Percentiles rank a stretch among this genome's conserved stretches.
Conservation (phyloP, 2,329 filamentous ascomycete genomes). For the Samsoniella hepiali region DNA sequence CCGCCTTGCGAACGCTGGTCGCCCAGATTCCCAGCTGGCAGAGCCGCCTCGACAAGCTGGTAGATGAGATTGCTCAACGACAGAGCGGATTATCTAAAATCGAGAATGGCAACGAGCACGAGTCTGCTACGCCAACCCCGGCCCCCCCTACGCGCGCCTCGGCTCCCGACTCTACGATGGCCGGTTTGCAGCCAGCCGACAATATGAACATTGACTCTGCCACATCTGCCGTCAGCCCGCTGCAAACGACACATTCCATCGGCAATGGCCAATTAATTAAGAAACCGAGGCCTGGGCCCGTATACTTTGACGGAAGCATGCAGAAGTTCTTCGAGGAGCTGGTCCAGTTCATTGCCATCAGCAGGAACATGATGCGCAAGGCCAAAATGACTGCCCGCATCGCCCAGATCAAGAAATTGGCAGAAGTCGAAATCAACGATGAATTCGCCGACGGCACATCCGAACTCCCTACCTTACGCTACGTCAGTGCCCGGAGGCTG, state of each 20-base stretch:
- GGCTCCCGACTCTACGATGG: neutral
- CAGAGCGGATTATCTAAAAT: conserved; percentile 58
- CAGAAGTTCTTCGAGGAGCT: conserved; percentile 79
- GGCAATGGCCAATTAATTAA: neutral
- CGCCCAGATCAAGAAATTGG: conserved; percentile 59
- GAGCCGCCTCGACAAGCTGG: conserved; percentile 56
- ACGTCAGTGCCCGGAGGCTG: conserved; percentile 37
- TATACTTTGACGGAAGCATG: conserved; percentile 89
- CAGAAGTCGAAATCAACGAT: conserved; percentile 56
- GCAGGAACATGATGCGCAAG: conserved; percentile 80
- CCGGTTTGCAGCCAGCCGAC: neutral
- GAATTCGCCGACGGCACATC: conserved; percentile 40
- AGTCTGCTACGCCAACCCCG: conserved; percentile 19
- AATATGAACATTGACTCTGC: conserved; percentile 12
- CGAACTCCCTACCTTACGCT: conserved; percentile 30
- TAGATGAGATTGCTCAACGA: conserved; percentile 57
- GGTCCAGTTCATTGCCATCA: conserved; percentile 76
- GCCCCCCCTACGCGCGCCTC: neutral
- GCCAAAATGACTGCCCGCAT: conserved; percentile 80
- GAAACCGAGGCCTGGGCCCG: conserved; percentile 54
- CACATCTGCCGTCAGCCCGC: neutral
- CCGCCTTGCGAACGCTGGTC: conserved; percentile 53
- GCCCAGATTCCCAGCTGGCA: conserved; percentile 60
- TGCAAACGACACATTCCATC: neutral
- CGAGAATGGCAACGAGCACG: conserved; percentile 24